phyloP scores from a whole-genome alignment of 208 protist genomes.

The Trypanosoma lewisi region DNA sequence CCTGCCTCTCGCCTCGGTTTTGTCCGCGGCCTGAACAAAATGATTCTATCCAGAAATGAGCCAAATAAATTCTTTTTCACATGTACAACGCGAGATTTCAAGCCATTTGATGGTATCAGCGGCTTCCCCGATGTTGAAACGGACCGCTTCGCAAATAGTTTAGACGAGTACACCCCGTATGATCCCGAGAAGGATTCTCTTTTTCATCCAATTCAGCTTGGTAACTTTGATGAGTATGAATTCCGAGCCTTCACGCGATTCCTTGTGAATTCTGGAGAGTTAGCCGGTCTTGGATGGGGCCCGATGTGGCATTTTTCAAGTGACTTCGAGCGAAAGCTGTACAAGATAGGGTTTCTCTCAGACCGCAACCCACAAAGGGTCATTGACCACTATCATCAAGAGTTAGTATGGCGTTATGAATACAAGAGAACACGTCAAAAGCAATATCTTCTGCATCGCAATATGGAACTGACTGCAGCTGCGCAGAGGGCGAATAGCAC shows the following conservation, averaged over 20 bases:
- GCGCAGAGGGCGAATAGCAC: neutral
- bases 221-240: conserved; percentile 91
- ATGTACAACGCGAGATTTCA: conserved; percentile 89
- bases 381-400: conserved; percentile 92
- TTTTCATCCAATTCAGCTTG: conserved; percentile 84
- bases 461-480: conserved; percentile 3
- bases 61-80: conserved; percentile 92
- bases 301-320: conserved; percentile 91
- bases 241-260: conserved; percentile 85
- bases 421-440: conserved; percentile 89
- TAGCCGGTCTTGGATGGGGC: conserved; percentile 90
- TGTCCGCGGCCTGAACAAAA: conserved; percentile 85
- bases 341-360: conserved; percentile 92
- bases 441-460: conserved; percentile 80
- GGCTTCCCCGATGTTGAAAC: conserved; percentile 83
- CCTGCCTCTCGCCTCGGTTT: conserved; percentile 86
- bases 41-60: conserved; percentile 74
- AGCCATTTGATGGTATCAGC: conserved; percentile 85
- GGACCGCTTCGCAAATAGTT: conserved; percentile 68
- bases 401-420: conserved; percentile 89
- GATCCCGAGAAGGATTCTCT: conserved; percentile 87
- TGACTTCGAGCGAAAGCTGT: conserved; percentile 90
- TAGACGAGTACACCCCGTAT: conserved; percentile 91
- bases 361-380: conserved; percentile 85
- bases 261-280: conserved; percentile 86